A percentile compares a stretch with the other conserved stretches of the same genome.
phyloP scores from a whole-genome alignment of 2,329 filamentous ascomycete species.

The Fusarium coffeatum region DNA sequence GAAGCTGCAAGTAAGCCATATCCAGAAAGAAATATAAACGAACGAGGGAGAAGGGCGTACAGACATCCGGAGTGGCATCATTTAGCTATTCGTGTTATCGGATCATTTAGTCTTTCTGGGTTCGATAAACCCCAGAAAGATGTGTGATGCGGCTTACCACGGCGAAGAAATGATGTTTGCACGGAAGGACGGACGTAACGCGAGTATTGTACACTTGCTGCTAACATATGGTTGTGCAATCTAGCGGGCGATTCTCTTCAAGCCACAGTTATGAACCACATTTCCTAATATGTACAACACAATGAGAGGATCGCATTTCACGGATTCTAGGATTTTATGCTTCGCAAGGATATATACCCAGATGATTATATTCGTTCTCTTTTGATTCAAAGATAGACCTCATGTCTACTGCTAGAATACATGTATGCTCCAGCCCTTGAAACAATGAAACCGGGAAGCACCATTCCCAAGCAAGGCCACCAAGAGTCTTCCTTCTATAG shows the following conservation, averaged over 20 bases:
- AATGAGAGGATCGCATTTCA: background rate
- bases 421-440: background rate
- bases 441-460: conserved; percentile 23
- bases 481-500: conserved; percentile 30
- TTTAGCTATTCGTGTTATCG: background rate
- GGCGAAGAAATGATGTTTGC: conserved; percentile 14
- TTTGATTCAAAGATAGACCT: conserved; percentile 14
- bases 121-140: background rate
- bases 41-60: background rate
- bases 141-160: conserved; percentile 2
- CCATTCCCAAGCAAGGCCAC: conserved; percentile 14
- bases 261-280: background rate
- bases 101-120: conserved; percentile 1
- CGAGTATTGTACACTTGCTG: conserved; percentile 1
- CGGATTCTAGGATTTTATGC: background rate
- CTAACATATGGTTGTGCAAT: background rate
- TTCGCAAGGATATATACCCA: conserved; percentile 9
- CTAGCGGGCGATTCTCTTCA: background rate
- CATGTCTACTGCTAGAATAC: conserved; percentile 12
- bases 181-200: conserved; percentile 3
- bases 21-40: conserved; percentile 29
- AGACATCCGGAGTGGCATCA: background rate
- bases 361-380: conserved; percentile 19
- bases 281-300: background rate
- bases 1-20: conserved; percentile 40